These are phyloP conservation scores for Leptodontidium sp. DNA, from an alignment of 2,329 filamentous ascomycete genomes.

Conservation along the genomic window DNA sequence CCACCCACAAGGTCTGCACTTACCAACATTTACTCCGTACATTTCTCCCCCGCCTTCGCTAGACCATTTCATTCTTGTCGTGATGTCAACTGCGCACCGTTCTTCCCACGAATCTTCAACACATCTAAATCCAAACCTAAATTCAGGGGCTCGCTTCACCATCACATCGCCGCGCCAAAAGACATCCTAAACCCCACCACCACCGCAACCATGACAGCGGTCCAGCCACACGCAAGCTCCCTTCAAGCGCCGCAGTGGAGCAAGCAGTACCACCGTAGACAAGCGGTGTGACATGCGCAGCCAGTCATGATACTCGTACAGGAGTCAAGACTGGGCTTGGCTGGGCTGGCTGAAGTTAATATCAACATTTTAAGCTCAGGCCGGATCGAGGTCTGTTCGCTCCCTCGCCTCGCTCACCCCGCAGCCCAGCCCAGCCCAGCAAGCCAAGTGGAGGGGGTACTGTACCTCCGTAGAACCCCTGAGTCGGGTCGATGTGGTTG, in stretches of 20 bases:
- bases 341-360: not conserved
- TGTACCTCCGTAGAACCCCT: not conserved
- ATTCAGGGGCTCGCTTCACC: slow-evolving; percentile 13
- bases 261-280: not conserved
- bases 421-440: not conserved
- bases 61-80: too few species aligned
- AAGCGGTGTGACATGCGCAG: slow-evolving; percentile 31
- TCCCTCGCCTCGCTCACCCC: not conserved
- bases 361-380: slow-evolving; percentile 2
- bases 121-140: not conserved
- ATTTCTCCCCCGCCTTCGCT: too few species aligned
- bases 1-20: not conserved
- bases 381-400: slow-evolving; percentile 18
- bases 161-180: slow-evolving; percentile 1
- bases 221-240: slow-evolving; percentile 23
- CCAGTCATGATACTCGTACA: slow-evolving; percentile 1
- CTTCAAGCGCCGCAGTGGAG: slow-evolving; percentile 34
- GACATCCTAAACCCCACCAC: not conserved
- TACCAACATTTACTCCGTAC: not conserved
- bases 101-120: not conserved
- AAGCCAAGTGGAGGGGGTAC: not conserved
- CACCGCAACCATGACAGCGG: slow-evolving; percentile 21
- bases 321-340: not conserved
- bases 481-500: not conserved
- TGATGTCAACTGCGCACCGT: too few species aligned